A percentile compares a stretch with the other conserved stretches of the same genome.
Evolutionary conservation across 176 grass and related monocot species (phyloP).

Genomic region (Oryza glumipatula): DNA sequence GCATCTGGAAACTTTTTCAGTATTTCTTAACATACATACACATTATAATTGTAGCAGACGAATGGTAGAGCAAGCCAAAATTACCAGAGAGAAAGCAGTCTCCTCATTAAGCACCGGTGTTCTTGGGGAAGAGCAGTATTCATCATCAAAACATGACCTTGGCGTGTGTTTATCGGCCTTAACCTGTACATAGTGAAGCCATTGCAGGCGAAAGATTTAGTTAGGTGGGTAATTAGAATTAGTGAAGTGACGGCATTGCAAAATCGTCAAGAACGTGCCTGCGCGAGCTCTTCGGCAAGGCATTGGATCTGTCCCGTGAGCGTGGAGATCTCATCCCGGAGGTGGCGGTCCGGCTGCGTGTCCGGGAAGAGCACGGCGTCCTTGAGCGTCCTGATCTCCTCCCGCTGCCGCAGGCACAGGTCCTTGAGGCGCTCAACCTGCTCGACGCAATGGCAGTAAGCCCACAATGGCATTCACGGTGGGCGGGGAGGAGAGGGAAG

Average conservation of each 20-base stretch:
- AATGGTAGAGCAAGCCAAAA: constrained; percentile 17
- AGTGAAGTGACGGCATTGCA: background rate
- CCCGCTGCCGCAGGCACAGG: constrained; percentile 83
- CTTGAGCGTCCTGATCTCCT: constrained; percentile 89
- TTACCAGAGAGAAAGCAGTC: constrained; percentile 63
- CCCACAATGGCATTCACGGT: background rate
- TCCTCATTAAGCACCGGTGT: constrained; percentile 62
- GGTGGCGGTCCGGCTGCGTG: constrained; percentile 58
- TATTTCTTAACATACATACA: background rate
- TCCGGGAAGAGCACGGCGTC: constrained; percentile 90
- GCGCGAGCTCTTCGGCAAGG: constrained; percentile 90
- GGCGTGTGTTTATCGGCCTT: constrained; percentile 70
- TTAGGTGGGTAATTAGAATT: background rate
- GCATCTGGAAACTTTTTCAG: background rate
- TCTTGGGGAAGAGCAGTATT: constrained; percentile 60
- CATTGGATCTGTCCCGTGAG: constrained; percentile 85
- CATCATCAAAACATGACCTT: constrained; percentile 62
- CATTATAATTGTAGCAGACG: background rate
- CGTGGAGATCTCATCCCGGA: constrained; percentile 82
- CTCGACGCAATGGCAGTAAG: background rate
- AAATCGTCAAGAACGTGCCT: constrained; percentile 51
- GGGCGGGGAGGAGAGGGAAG: background rate
- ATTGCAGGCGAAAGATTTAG: constrained; percentile 1
- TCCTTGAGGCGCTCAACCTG: constrained; percentile 94
- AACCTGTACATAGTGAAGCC: constrained; percentile 50